These are phyloP conservation scores for Claviceps sorghi DNA, from an alignment of 2,329 filamentous ascomycete species.

Conservation along the genomic window DNA sequence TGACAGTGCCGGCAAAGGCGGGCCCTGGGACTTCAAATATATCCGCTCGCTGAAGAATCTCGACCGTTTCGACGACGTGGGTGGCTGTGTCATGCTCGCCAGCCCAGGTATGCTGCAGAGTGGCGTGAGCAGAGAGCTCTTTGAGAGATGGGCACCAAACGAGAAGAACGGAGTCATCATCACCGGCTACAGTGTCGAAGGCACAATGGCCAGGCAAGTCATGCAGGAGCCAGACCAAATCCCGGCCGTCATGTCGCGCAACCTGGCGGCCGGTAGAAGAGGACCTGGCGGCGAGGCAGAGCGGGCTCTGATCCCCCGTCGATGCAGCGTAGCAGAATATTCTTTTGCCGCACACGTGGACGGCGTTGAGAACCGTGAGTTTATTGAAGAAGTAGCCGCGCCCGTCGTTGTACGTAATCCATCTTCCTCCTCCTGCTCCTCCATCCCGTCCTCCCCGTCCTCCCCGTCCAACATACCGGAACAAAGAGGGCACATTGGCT, in stretches of 20 bases:
- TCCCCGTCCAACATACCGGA: neutral
- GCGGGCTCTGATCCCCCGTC: constrained; percentile 77
- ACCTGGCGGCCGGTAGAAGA: constrained; percentile 47
- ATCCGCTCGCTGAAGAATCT: constrained; percentile 85
- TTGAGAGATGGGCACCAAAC: constrained; percentile 92
- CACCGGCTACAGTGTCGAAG: constrained; percentile 95
- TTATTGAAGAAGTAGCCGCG: constrained; percentile 85
- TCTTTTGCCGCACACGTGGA: constrained; percentile 96
- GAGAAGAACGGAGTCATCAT: constrained; percentile 97
- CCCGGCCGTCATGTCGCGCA: constrained; percentile 77
- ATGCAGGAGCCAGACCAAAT: constrained; percentile 93
- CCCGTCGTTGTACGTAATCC: constrained; percentile 62
- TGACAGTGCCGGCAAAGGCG: constrained; percentile 59
- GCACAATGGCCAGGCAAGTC: constrained; percentile 93
- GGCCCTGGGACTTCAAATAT: constrained; percentile 93
- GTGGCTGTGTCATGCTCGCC: constrained; percentile 91
- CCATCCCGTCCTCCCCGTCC: neutral
- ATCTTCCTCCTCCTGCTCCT: neutral
- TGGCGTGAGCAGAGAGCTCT: constrained; percentile 78
- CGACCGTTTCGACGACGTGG: constrained; percentile 91
- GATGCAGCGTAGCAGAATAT: constrained; percentile 87
- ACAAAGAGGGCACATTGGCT: neutral
- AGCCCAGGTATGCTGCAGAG: constrained; percentile 98
- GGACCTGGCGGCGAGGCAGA: constrained; percentile 57
- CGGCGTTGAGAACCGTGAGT: constrained; percentile 87